A percentile compares a stretch with the other conserved stretches of the same genome.
Conservation (phyloP, 1,284 basidiomycete genomes). For the Cryptococcus sp. region DNA sequence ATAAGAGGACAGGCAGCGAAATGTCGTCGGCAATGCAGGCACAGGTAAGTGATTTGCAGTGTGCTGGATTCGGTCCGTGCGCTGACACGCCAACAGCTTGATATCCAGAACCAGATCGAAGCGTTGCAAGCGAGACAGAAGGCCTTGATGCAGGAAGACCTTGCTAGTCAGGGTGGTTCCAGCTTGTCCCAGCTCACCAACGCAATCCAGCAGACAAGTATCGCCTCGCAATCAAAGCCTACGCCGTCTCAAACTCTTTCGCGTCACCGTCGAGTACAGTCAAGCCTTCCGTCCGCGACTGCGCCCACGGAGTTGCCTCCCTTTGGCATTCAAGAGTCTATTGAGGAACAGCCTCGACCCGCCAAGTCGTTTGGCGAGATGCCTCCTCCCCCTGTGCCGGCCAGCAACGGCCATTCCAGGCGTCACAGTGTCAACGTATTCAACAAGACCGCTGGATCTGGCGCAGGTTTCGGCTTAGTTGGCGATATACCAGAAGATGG, state of each 20-base stretch:
- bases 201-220: constrained; percentile 10
- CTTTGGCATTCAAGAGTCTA: constrained; percentile 2
- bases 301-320: constrained; percentile 14
- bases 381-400: constrained; percentile 31
- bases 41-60: constrained; percentile 62
- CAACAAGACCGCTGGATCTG: constrained; percentile 47
- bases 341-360: constrained; percentile 20
- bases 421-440: constrained; percentile 90
- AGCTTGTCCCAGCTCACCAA: constrained; percentile 55
- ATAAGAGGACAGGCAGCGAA: constrained; percentile 63
- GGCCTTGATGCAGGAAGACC: constrained; percentile 80
- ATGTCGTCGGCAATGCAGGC: constrained; percentile 72
- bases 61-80: not conserved
- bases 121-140: constrained; percentile 86
- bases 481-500: constrained; percentile 47
- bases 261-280: constrained; percentile 85
- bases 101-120: constrained; percentile 86
- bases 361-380: constrained; percentile 32
- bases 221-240: constrained; percentile 11
- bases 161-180: constrained; percentile 69
- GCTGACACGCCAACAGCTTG: constrained; percentile 62
- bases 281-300: constrained; percentile 58
- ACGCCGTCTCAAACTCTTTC: constrained; percentile 44
- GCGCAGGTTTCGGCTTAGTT: constrained; percentile 37
- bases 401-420: constrained; percentile 74